Base-by-base conservation (phyloP, 495 filamentous ascomycete genomes). In the Aspergillus coremiiformis region DNA sequence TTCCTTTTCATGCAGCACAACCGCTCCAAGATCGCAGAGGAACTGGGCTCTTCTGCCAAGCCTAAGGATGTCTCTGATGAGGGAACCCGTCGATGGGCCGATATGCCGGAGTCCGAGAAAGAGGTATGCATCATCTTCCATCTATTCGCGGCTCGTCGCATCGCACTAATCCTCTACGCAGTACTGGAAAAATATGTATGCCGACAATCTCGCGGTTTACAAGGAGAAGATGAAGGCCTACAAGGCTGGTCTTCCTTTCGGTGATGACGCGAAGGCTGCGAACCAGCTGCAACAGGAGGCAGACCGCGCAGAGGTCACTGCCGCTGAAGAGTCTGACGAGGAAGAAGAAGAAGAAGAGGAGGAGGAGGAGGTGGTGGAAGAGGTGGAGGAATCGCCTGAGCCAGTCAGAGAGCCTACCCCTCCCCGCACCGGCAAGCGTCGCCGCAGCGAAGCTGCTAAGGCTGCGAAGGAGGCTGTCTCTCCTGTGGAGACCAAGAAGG, bases 1-100 rank as follows among this genome's bases (percentile, higher is more conserved):
- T 95, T 98, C 75, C 73, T 96, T 29, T 97, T 87, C 73, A 89
- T 93, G 76, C 83, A 93, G 59, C 82, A 82, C 29, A 90, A 89
- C 39, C 86, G 93, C 23, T 69, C 78, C 17, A 79, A 81, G 61
- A 90, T 97, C 55, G 83, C 83, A 21, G 75, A 71, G 7, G 90
- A 96, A 52, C 75, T 97, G 17, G 88, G 85, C 11, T 61, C 76
- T 2, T 73, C 80, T 30, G 80, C 81, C 3, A 82, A 81, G 51
- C 87, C 89, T 54, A 86, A 85, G 57, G 85, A 92, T 44, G 84
- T 96, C 14, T 79, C 86, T 54, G 82, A 84, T 20, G 90, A 95
- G 69, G 87, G 89, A 8, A 89, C 85, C 51, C 78, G 78, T 44
- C 79, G 92, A 54, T 95, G 94, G 93, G 71, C 79, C 41, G 77